Base-by-base conservation (phyloP, 2,329 filamentous ascomycete species). In the Ciborinia camelliae region DNA sequence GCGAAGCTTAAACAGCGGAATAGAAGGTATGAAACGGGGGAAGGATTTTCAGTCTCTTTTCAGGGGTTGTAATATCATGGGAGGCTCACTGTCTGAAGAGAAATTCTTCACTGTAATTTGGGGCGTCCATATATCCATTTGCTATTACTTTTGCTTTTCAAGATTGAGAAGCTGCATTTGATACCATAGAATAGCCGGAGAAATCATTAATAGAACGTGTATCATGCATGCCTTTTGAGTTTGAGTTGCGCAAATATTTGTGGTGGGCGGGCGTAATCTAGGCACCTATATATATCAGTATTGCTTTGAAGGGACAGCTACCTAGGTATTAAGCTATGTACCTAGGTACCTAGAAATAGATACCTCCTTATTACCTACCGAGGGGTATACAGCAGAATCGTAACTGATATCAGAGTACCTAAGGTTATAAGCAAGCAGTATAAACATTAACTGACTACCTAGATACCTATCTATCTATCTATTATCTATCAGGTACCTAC, bases 121-220 rank as follows among this genome's bases (percentile, higher is more conserved):
- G 41, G 43, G 52, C 52, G 39, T 58, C 20, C 26, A 58, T 63
- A 63, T 63, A 57, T 48, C 61, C 61, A 30, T 58, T 58, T 58
- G 61, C 32, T 63, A 58, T 61, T 50, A 15, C 58, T 20, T 35
- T 48, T 59, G 30, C 55, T 59, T 32, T 26, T 37, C 15, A 43
- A 35, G 14, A 43, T 26, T 47, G 23, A 12, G 15, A 35, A 35
- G 30, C 55, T 37, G 35, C 55, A 47, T n/a, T n/a, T 58, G 28
- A 59, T 48, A 59, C 28, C 41, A 47, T 48, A 35, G n/a, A 26
- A 35, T 54, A 59, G 41, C 28, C 15, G 30, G 20, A 47, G 41
- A 37, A 20, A 47, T 23, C 6, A 18, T 47, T 23, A 47, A 47
- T 59, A 26, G 35, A 47, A 47, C 47, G 20, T 32, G 8, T 47